Evolutionary conservation across 306 rosid species (phyloP), one percentile per base, ranked within the genome.

Genomic region (Astragalus membranaceus): DNA sequence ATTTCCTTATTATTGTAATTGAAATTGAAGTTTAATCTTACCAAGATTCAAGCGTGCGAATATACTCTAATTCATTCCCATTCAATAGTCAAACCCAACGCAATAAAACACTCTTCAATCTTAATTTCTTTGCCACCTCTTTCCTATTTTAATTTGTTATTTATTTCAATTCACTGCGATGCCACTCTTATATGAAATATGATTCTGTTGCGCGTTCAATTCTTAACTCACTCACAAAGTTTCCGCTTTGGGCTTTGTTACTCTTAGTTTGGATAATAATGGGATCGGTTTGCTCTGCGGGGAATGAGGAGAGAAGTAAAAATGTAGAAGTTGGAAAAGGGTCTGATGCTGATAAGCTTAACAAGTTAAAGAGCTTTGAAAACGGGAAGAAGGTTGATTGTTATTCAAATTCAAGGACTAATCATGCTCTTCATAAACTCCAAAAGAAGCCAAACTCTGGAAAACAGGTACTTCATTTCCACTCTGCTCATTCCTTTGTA

Each of bases 271-370:
- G 43, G 78, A 36, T 6, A 35, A 67, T 48, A 73, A 92, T 92
- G 98, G 98, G 96, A 29, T 92, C 79, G 33, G 82, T 87, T 52
- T 89, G 98, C 47, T 78, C 94, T 4, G 80, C 82, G 0, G 82
- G 86, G 36, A 67, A 62, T 51, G 63, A 23, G 23, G 76, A 71
- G 76, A 77, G 62, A 52, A 75, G 47, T 67, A 70, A 62, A 67
- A 70, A 59, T 59, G 48, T 4, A 36, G 75, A 58, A 43, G 3
- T 26, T 65, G 73, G 37, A 2, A 26, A 26, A 64, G 57, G 30
- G 23, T 73, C 69, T 51, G 79, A 52, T 3, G 79, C 58, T 3
- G 79, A 76, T 67, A 88, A 82, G 60, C 83, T 78, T 44, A 75
- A 78, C 73, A 55, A 47, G 16, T n/a, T 26, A 0, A 75, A 58